phyloP scores from a whole-genome alignment of 768 basidiomycete species.

The Lactifluus pinguis region DNA sequence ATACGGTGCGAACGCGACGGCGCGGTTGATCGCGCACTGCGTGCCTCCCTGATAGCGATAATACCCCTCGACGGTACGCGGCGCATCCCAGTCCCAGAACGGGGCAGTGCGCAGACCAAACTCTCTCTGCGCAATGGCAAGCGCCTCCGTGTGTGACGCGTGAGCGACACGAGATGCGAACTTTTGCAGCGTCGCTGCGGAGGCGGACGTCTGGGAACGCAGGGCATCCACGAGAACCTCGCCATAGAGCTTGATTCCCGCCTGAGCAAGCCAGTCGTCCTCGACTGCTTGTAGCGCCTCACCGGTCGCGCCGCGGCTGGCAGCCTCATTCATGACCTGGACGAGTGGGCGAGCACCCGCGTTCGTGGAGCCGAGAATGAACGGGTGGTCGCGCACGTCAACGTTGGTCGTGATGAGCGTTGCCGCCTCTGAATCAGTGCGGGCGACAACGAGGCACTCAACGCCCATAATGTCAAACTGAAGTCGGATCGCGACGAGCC shows the following conservation, averaged over 20 bases:
- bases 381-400: constrained; percentile 93
- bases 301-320: constrained; percentile 70
- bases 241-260: constrained; percentile 74
- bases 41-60: constrained; percentile 98
- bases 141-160: constrained; percentile 59
- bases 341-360: constrained; percentile 60
- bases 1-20: constrained; percentile 88
- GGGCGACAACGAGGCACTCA: constrained; percentile 84
- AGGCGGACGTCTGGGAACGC: constrained; percentile 44
- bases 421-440: constrained; percentile 96
- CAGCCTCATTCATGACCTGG: constrained; percentile 75
- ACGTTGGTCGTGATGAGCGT: constrained; percentile 96
- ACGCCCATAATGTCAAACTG: constrained; percentile 99
- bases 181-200: constrained; percentile 40
- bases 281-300: constrained; percentile 79
- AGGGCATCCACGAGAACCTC: constrained; percentile 61
- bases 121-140: constrained; percentile 67
- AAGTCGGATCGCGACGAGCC: constrained; percentile 91
- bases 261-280: constrained; percentile 75
- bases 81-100: constrained; percentile 93
- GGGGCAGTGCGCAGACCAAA: constrained; percentile 68
- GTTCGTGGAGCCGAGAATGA: constrained; percentile 91
- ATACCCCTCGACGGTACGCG: constrained; percentile 91
- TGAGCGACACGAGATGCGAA: constrained; percentile 58
- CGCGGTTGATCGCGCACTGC: constrained; percentile 86